Percentiles rank a stretch among this genome's conserved stretches.
These are phyloP conservation scores for Nemania sp. DNA, from an alignment of 2,329 filamentous ascomycete species.

Conservation along the genomic window DNA sequence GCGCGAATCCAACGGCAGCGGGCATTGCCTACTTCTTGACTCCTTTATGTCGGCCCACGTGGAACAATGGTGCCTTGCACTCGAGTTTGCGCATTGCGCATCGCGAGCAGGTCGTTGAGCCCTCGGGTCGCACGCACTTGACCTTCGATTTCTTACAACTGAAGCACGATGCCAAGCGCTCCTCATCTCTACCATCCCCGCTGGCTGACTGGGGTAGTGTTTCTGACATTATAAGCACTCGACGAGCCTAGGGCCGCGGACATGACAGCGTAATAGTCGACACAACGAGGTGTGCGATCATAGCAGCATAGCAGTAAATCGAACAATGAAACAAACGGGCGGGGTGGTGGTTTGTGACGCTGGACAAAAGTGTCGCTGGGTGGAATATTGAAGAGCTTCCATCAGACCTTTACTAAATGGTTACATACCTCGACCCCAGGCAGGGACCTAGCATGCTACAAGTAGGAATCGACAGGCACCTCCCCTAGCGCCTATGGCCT, in stretches of 20 bases:
- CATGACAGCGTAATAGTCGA: conserved; percentile 19
- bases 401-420: conserved; percentile 10
- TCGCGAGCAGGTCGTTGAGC: conserved; percentile 37
- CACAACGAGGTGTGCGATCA: conserved; percentile 1
- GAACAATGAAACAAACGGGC: background rate
- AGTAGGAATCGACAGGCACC: too few relatives aligned
- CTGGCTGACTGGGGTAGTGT: conserved; percentile 23
- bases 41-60: conserved; percentile 73
- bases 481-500: too few relatives aligned
- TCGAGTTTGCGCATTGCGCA: conserved; percentile 47
- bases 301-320: conserved; percentile 8
- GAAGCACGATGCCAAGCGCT: conserved; percentile 40
- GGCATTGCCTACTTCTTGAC: conserved; percentile 66
- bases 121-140: conserved; percentile 39
- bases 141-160: conserved; percentile 42
- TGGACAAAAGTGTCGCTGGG: too few relatives aligned
- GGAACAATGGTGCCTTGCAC: conserved; percentile 72
- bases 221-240: conserved; percentile 30
- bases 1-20: too few relatives aligned
- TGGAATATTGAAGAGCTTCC: background rate
- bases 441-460: too few relatives aligned
- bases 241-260: conserved; percentile 12
- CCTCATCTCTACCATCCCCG: conserved; percentile 30
- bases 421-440: background rate
- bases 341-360: too few relatives aligned